Evolutionary conservation across 139 green algal species (phyloP), one percentile per base, ranked within the genome.

Genomic region (Eudorina sp.): DNA sequence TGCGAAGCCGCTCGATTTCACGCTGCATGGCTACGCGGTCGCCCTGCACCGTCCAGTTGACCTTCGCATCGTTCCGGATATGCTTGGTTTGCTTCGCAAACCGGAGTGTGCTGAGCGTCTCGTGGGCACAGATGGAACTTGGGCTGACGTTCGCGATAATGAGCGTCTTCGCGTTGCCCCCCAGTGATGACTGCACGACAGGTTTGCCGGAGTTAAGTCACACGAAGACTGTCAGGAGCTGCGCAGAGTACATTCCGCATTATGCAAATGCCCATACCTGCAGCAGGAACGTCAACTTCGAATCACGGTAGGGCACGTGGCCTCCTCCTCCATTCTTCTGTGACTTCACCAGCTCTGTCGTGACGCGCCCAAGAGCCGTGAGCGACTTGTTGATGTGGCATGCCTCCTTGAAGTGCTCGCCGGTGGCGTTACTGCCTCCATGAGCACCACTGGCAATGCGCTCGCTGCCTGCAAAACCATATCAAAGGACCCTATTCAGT

Each of bases 231-330:
- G n/a, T n/a, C n/a, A n/a, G n/a, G n/a, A n/a, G n/a, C n/a, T n/a
- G n/a, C n/a, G n/a, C n/a, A n/a, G n/a, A n/a, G n/a, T n/a, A n/a
- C n/a, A n/a, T n/a, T n/a, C n/a, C n/a, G 69, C 70, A 79, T 53
- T 19, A 46, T 69, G 2, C 60, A 74, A 53, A 27, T 1, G 18
- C 46, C 0, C 88, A 0, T 40, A 97, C 95, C 94, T 98, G 96
- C n/a, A 99, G 95, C 69, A 99, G 94, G 89, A 98, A 99, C 0
- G 98, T 99, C 27, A 99, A 96, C 80, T 97, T 96, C 38, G 94
- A 98, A 94, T 99, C 97, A 13, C 98, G 90, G 93, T 99, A 99
- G 5, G 98, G 98, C 16, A 99, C 92, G 89, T 99, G 98, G 18
- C 91, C 82, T 0, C 89, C 48, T 88, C 92, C 43, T 81, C 82